Base-by-base conservation (phyloP, 2,329 filamentous ascomycete species). In the Colletotrichum sublineola region DNA sequence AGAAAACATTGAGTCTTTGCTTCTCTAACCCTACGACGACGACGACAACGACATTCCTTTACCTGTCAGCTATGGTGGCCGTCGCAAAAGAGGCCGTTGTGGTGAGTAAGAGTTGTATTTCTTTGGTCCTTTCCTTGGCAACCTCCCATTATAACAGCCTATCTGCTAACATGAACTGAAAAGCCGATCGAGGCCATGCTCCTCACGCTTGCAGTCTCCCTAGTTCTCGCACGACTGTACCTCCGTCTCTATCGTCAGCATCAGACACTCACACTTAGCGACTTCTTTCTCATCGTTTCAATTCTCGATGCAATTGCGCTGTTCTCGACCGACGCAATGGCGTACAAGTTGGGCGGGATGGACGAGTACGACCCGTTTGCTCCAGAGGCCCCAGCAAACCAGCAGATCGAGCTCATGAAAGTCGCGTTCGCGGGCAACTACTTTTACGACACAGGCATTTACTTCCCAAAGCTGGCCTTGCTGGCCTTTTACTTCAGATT, bases 391-490 rank as follows among this genome's bases (percentile, higher is more conserved):
- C 48, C 71, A 5, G 38, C 57, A 0, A 66, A 71, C 12, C 74
- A 76, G 1, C 74, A 75, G 58, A 75, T 79, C n/a, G 48, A 60
- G 1, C 57, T 78, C 44, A 76, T 74, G 73, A 79, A 79, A 69
- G 71, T 79, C 2, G 42, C 77, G 0, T 80, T 79, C 68, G 77
- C 78, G 4, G 78, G 78, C 6, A 79, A 79, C 68, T 79, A 79
- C 58, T 79, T 79, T 14, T 79, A 79, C 73, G 78, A 79, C 33
- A 79, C 78, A 2, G 78, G 78, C 5, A 68, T 79, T 11, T 79
- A 79, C 52, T 67, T 79, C 2, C 78, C 78, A 2, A 79, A 80
- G 50, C 14, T 79, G 46, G 78, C 78, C 0, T 29, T 79, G 38
- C 44, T 79, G 20, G 77, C 78, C 1, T 74, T 79, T n/a, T 79